phyloP scores from a whole-genome alignment of 2,329 filamentous ascomycete species.

The Ophiosphaerella narmari region DNA sequence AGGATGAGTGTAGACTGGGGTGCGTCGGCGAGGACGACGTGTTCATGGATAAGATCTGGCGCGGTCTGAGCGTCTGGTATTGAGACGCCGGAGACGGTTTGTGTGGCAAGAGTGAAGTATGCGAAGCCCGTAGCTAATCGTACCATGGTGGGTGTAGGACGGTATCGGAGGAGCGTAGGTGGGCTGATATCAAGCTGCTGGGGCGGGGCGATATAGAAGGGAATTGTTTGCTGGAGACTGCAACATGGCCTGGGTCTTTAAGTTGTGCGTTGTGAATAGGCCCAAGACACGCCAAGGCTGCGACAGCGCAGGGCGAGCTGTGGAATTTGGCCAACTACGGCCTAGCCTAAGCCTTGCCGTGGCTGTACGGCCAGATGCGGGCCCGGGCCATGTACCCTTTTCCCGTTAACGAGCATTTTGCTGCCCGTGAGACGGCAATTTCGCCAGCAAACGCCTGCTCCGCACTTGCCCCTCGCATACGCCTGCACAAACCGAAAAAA shows the following conservation, averaged over 20 bases:
- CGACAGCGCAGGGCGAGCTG: neutral
- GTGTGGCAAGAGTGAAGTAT: conserved; percentile 25
- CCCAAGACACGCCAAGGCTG: too few species aligned
- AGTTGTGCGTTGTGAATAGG: neutral
- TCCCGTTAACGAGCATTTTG: neutral
- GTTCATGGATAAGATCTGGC: conserved; percentile 18
- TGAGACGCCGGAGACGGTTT: conserved; percentile 29
- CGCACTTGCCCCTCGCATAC: neutral
- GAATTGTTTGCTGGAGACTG: too few species aligned
- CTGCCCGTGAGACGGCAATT: neutral
- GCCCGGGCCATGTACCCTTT: neutral
- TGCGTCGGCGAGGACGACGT: conserved; percentile 18
- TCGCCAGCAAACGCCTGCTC: conserved; percentile 3
- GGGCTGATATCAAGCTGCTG: too few species aligned
- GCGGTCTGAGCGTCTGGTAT: conserved; percentile 34
- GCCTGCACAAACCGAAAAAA: neutral
- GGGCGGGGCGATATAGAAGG: too few species aligned
- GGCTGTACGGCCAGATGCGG: neutral
- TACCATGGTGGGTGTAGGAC: conserved; percentile 5
- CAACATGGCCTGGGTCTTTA: conserved; percentile 1
- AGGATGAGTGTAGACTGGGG: conserved; percentile 28
- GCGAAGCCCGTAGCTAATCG: conserved; percentile 33
- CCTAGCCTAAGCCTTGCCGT: neutral
- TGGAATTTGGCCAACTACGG: too few species aligned
- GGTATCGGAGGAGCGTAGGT: too few species aligned